Evolutionary conservation across 805 yeast species (phyloP).

Genomic region (Wickerhamomyces hampshirensis): DNA sequence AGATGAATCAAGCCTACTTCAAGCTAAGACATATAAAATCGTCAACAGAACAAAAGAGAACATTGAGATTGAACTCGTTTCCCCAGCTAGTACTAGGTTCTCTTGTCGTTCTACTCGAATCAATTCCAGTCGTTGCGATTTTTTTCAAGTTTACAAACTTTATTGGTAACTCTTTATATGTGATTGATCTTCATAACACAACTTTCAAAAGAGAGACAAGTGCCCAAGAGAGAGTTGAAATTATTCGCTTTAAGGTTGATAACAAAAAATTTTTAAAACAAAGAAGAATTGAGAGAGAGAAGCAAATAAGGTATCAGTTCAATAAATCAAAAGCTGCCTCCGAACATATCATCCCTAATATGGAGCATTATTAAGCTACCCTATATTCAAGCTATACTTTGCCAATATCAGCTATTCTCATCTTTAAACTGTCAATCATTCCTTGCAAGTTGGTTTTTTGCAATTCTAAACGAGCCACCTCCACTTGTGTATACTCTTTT

Average conservation of each 20-base stretch:
- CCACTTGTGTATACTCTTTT: slow-evolving; percentile 1
- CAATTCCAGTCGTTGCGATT: neutral
- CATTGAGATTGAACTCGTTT: neutral
- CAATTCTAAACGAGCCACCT: slow-evolving; percentile 1
- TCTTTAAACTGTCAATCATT: too few relatives aligned
- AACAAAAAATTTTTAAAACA: too few relatives aligned
- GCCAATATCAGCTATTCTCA: too few relatives aligned
- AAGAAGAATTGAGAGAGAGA: neutral
- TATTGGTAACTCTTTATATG: neutral
- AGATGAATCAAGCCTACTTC: neutral
- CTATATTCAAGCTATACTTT: too few relatives aligned
- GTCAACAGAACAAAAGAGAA: neutral
- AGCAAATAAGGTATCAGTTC: too few relatives aligned
- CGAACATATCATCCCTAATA: too few relatives aligned
- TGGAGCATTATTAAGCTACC: too few relatives aligned
- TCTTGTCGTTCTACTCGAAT: neutral
- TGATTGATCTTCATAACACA: neutral
- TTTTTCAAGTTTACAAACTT: neutral
- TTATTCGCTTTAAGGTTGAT: too few relatives aligned
- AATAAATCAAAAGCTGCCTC: too few relatives aligned
- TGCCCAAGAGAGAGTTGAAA: neutral
- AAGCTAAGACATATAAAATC: neutral
- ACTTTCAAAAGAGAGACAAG: neutral
- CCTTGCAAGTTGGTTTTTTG: too few relatives aligned
- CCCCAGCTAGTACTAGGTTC: neutral